phyloP scores from a whole-genome alignment of 2,329 filamentous ascomycete species.

The Aspergillus candidus region DNA sequence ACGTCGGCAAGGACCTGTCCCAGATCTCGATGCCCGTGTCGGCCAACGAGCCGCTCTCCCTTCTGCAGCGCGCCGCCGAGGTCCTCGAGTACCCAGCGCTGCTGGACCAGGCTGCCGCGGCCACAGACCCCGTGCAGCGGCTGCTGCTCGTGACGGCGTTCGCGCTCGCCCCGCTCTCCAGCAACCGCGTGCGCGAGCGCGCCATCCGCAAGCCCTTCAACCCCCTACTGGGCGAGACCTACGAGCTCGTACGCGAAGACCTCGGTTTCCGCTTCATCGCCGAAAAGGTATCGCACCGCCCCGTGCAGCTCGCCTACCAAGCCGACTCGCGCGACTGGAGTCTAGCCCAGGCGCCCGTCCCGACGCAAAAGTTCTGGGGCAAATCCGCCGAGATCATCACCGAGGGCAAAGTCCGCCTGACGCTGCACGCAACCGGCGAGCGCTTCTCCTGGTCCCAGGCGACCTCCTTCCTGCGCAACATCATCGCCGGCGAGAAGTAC shows the following conservation, averaged over 20 bases:
- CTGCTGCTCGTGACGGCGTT: slow-evolving; percentile 84
- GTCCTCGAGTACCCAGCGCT: slow-evolving; percentile 85
- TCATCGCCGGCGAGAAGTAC: slow-evolving; percentile 97
- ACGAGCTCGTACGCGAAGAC: slow-evolving; percentile 81
- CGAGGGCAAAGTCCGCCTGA: slow-evolving; percentile 75
- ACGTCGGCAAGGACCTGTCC: slow-evolving; percentile 94
- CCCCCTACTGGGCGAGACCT: slow-evolving; percentile 92
- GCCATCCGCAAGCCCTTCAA: slow-evolving; percentile 96
- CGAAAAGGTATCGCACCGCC: slow-evolving; percentile 90
- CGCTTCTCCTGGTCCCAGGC: slow-evolving; percentile 83
- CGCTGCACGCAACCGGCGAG: slow-evolving; percentile 69
- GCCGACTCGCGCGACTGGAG: slow-evolving; percentile 83
- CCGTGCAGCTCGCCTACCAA: slow-evolving; percentile 87
- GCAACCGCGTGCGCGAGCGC: slow-evolving; percentile 76
- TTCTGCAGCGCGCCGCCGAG: slow-evolving; percentile 83
- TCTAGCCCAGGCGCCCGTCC: slow-evolving; percentile 77
- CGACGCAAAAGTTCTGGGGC: slow-evolving; percentile 97
- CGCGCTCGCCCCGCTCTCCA: slow-evolving; percentile 80
- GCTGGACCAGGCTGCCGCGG: slow-evolving; percentile 64
- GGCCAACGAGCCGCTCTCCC: slow-evolving; percentile 83
- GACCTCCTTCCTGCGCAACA: slow-evolving; percentile 87
- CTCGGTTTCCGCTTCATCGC: slow-evolving; percentile 85
- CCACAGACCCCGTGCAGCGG: slow-evolving; percentile 58
- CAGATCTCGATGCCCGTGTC: slow-evolving; percentile 98
- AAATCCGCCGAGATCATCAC: slow-evolving; percentile 93